These are phyloP conservation scores for Fusarium sp. DNA, from an alignment of 2,329 filamentous ascomycete genomes.

Conservation along the genomic window DNA sequence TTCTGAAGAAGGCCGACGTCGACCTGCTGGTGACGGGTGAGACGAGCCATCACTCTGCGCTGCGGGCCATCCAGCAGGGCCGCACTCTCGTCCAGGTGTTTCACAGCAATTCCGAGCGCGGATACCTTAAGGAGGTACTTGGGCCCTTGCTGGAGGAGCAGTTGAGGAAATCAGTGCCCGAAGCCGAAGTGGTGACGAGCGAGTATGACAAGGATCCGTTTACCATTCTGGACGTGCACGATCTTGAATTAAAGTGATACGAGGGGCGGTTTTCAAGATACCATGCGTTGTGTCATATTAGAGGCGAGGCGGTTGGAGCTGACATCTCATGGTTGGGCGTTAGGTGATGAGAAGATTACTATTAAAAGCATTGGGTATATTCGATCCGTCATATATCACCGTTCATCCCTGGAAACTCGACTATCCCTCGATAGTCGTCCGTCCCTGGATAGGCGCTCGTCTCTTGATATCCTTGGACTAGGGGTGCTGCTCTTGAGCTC, in stretches of 20 bases:
- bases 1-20: constrained; percentile 77
- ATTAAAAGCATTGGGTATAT: constrained; percentile 38
- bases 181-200: constrained; percentile 78
- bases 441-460: constrained; percentile 32
- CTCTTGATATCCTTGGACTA: constrained; percentile 38
- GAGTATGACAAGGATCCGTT: constrained; percentile 89
- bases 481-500: constrained; percentile 29
- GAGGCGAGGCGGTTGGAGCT: constrained; percentile 7
- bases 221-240: constrained; percentile 72
- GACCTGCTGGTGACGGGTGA: constrained; percentile 93
- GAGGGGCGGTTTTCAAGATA: background rate
- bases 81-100: constrained; percentile 87
- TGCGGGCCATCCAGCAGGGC: constrained; percentile 86
- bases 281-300: background rate
- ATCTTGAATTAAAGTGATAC: constrained; percentile 45
- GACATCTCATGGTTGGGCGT: background rate
- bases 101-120: constrained; percentile 92
- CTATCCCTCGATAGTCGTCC: constrained; percentile 34
- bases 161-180: constrained; percentile 62
- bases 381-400: constrained; percentile 20
- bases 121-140: constrained; percentile 81
- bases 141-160: constrained; percentile 70
- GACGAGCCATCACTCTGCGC: constrained; percentile 90
- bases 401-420: constrained; percentile 23
- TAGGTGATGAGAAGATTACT: background rate